Conservation (phyloP, 495 filamentous ascomycete species). For the Penicillium longicatenatum region DNA sequence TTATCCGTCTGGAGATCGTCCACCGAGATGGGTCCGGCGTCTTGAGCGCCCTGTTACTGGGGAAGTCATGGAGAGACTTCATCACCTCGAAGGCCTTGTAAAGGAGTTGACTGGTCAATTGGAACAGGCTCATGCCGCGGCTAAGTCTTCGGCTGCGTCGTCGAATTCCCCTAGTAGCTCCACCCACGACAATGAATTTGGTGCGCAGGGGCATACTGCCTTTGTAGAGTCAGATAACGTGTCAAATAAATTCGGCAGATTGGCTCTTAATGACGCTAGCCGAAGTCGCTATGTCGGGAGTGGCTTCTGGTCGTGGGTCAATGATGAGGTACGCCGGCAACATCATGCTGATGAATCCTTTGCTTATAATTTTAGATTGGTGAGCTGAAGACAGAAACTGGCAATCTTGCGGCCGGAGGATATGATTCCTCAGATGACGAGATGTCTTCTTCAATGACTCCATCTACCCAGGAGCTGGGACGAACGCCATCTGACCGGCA, state of each 20-base stretch:
- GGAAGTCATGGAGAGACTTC: constrained; percentile 54
- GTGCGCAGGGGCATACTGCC: constrained; percentile 1
- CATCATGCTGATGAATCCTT: not conserved
- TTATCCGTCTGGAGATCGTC: constrained; percentile 46
- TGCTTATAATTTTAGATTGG: constrained; percentile 36
- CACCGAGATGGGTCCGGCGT: constrained; percentile 56
- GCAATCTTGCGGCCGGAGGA: constrained; percentile 28
- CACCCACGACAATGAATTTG: constrained; percentile 4
- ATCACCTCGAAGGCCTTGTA: constrained; percentile 55
- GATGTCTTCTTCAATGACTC: constrained; percentile 21
- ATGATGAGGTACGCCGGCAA: constrained; percentile 48
- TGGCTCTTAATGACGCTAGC: constrained; percentile 43
- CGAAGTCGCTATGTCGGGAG: constrained; percentile 52
- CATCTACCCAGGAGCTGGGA: constrained; percentile 40
- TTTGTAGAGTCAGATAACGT: constrained; percentile 17
- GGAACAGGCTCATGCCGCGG: constrained; percentile 39
- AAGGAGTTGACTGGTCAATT: constrained; percentile 56
- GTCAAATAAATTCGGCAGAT: constrained; percentile 40
- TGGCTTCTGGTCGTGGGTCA: constrained; percentile 56
- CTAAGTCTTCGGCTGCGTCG: constrained; percentile 20
- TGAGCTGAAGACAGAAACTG: constrained; percentile 41
- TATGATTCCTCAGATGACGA: constrained; percentile 45
- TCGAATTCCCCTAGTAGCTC: constrained; percentile 22
- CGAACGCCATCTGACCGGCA: constrained; percentile 51
- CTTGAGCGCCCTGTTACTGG: constrained; percentile 37